A percentile compares a stretch with the other conserved stretches of the same genome.
Conservation (phyloP, 768 basidiomycete genomes). For the Tricholoma flavovirens region DNA sequence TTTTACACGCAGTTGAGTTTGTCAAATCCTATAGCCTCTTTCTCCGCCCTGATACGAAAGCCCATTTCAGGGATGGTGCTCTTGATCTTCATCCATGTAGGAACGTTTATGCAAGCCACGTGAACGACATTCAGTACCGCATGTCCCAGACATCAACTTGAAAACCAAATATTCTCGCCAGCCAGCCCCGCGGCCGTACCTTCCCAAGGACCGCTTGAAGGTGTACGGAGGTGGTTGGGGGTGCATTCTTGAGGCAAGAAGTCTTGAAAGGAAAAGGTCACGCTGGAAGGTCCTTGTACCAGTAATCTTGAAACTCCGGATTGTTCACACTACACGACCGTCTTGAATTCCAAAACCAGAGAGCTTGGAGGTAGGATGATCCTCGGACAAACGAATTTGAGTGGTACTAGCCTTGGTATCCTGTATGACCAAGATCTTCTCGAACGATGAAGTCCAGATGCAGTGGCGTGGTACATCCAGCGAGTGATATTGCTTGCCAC, state of each 20-base stretch:
- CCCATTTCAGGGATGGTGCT: no score
- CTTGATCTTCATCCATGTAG: no score
- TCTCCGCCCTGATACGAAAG: no score
- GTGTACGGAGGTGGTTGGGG: background rate
- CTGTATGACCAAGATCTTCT: background rate
- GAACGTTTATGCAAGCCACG: background rate
- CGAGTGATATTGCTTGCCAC: background rate
- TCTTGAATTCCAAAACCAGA: background rate
- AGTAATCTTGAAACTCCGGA: no score
- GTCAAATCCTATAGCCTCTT: no score
- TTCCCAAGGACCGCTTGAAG: background rate
- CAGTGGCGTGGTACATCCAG: background rate
- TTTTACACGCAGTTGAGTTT: no score
- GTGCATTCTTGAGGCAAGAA: background rate
- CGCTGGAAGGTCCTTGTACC: no score
- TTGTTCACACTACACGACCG: background rate
- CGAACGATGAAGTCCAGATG: no score
- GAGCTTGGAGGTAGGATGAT: no score
- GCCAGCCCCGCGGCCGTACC: background rate
- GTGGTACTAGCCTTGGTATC: background rate
- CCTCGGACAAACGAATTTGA: background rate
- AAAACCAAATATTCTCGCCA: background rate
- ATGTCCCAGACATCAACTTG: background rate
- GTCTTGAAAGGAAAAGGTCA: no score
- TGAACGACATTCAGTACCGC: background rate